A percentile compares a stretch with the other conserved stretches of the same genome.
These are phyloP conservation scores for Suaeda aralocaspica DNA, from an alignment of 148 eudicot species.

Conservation along the genomic window DNA sequence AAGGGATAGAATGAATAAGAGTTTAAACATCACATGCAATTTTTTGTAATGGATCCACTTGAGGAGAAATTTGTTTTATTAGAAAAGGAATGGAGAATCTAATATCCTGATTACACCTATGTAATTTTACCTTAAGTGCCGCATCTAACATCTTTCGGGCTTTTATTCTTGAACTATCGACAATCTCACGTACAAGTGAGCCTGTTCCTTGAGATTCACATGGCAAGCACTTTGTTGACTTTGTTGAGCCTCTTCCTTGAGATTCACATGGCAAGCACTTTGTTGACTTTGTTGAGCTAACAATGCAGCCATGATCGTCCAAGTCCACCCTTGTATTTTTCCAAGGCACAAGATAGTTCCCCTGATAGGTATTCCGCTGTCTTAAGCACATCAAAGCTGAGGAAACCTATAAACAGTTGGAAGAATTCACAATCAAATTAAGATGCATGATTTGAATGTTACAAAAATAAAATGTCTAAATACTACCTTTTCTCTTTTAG, in stretches of 20 bases:
- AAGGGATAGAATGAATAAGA: neutral
- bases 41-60: neutral
- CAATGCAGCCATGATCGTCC: conserved; percentile 35
- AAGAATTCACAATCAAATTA: neutral
- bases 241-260: conserved; percentile 53
- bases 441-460: neutral
- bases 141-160: conserved; percentile 80
- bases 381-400: conserved; percentile 72
- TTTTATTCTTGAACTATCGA: conserved; percentile 73
- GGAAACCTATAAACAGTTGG: conserved; percentile 58
- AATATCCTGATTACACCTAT: neutral
- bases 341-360: conserved; percentile 42
- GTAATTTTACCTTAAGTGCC: conserved; percentile 66
- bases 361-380: conserved; percentile 79
- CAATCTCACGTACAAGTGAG: conserved; percentile 57
- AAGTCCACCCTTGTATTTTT: conserved; percentile 38
- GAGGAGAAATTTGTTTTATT: neutral
- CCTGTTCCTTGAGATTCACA: conserved; percentile 53
- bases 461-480: neutral
- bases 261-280: conserved; percentile 41
- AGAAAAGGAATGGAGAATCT: too few species aligned
- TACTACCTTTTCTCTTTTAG: neutral
- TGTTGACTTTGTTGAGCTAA: conserved; percentile 34
- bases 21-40: neutral
- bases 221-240: conserved; percentile 38